Evolutionary conservation across 208 protist species (phyloP).

Genomic region (Leishmania amazonensis): DNA sequence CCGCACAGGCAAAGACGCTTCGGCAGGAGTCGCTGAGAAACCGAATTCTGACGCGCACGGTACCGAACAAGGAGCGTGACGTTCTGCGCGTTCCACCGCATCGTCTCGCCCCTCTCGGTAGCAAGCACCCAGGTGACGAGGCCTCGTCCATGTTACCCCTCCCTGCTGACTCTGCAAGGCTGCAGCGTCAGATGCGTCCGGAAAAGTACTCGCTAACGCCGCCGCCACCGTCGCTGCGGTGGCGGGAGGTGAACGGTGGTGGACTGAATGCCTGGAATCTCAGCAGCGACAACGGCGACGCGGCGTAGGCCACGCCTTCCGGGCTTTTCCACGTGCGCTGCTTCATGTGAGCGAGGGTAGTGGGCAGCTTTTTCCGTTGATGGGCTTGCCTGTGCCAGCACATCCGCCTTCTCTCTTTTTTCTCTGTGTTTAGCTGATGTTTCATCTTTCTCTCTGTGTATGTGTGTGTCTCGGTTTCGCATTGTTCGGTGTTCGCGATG

Average conservation of each 20-base stretch:
- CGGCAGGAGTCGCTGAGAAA: conserved; percentile 30
- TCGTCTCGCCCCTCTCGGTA: conserved; percentile 7
- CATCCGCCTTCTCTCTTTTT: background rate
- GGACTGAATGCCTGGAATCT: conserved; percentile 14
- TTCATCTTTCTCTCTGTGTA: background rate
- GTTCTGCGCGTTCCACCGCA: conserved; percentile 10
- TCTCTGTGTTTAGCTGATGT: background rate
- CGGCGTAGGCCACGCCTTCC: background rate
- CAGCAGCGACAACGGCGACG: conserved; percentile 2
- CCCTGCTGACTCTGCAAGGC: conserved; percentile 11
- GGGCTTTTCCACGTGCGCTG: background rate
- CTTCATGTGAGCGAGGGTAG: background rate
- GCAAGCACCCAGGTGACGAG: conserved; percentile 6
- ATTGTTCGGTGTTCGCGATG: background rate
- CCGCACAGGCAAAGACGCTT: conserved; percentile 2
- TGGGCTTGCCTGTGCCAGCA: background rate
- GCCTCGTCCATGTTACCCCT: conserved; percentile 14
- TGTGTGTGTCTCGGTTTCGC: background rate
- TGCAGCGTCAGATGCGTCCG: conserved; percentile 26
- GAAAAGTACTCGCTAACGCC: conserved; percentile 14
- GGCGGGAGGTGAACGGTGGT: conserved; percentile 10
- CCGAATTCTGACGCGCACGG: conserved; percentile 7
- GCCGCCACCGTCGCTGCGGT: conserved; percentile 19
- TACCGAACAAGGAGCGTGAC: conserved; percentile 32
- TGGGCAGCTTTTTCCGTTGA: background rate